Evolutionary conservation across 2,329 filamentous ascomycete genomes (phyloP).

Genomic region (Myrmaecium sp.): DNA sequence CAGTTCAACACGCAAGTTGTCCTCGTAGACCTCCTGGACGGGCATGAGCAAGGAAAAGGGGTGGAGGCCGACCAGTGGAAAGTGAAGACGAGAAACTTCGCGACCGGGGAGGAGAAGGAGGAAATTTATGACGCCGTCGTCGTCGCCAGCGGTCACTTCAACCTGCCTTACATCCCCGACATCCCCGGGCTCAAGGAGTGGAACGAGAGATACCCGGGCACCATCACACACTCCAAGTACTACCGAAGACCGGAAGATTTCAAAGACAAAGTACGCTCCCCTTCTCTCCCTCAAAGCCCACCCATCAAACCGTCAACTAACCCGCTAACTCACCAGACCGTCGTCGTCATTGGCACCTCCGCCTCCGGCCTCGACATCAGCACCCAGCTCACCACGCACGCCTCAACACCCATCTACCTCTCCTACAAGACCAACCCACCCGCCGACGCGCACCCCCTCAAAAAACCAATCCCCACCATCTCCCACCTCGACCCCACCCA

Average conservation of each 20-base stretch:
- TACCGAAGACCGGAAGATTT: constrained; percentile 54
- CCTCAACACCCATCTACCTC: constrained; percentile 37
- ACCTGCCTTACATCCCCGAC: constrained; percentile 27
- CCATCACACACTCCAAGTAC: constrained; percentile 47
- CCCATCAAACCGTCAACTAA: background rate
- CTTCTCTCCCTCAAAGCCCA: background rate
- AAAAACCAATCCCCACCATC: constrained; percentile 40
- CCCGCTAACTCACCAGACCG: constrained; percentile 34
- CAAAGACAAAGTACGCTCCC: constrained; percentile 24
- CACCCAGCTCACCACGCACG: constrained; percentile 50
- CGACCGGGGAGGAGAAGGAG: constrained; percentile 22
- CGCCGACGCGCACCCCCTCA: constrained; percentile 26
- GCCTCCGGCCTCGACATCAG: constrained; percentile 76
- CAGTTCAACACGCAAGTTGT: constrained; percentile 53
- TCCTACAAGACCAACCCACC: too few relatives aligned
- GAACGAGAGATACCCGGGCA: constrained; percentile 19
- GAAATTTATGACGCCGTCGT: constrained; percentile 38
- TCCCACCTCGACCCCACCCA: constrained; percentile 33
- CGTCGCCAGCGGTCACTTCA: constrained; percentile 32
- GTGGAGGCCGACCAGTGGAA: constrained; percentile 34
- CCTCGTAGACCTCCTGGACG: constrained; percentile 29
- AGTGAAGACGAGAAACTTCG: constrained; percentile 36
- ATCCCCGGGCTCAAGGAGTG: constrained; percentile 25
- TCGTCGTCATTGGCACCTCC: constrained; percentile 69
- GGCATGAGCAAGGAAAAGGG: constrained; percentile 6